Conservation (phyloP, 2,329 filamentous ascomycete species). For the Colletotrichum liriopes region DNA sequence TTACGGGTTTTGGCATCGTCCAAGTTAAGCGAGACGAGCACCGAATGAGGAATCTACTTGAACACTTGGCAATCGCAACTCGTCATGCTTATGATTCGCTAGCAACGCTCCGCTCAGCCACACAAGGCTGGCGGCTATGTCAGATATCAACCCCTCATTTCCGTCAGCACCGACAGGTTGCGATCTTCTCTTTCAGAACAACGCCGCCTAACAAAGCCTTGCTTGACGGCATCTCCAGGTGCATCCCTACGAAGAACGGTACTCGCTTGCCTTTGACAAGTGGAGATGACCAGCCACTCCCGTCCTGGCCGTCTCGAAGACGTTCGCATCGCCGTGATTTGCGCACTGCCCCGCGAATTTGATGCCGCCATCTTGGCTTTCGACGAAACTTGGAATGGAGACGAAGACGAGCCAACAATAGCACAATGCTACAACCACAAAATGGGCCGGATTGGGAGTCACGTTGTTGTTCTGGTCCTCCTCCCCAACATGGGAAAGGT, state of each 20-base stretch:
- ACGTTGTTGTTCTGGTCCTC: constrained; percentile 50
- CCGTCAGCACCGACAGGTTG: background rate
- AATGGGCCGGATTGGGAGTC: constrained; percentile 48
- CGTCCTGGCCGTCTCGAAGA: constrained; percentile 17
- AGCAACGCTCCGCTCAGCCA: background rate
- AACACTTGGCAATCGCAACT: background rate
- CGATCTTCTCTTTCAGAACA: background rate
- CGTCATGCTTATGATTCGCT: background rate
- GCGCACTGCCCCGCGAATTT: constrained; percentile 52
- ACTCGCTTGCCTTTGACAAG: background rate
- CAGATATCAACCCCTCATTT: background rate
- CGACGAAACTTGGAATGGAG: constrained; percentile 50
- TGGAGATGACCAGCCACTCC: background rate
- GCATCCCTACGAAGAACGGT: background rate
- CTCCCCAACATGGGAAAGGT: constrained; percentile 50
- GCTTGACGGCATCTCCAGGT: background rate
- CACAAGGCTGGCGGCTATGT: background rate
- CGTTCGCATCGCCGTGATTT: constrained; percentile 56
- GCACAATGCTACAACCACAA: constrained; percentile 46
- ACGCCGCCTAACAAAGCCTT: background rate
- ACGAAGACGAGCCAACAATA: constrained; percentile 24
- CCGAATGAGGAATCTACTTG: too few relatives aligned
- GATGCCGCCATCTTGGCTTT: constrained; percentile 49
- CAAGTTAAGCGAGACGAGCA: too few relatives aligned
- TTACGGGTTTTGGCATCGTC: too few relatives aligned